Evolutionary conservation across 441 rosid genomes (phyloP), one percentile per base, ranked within the genome.

Genomic region (Populus hybrid): DNA sequence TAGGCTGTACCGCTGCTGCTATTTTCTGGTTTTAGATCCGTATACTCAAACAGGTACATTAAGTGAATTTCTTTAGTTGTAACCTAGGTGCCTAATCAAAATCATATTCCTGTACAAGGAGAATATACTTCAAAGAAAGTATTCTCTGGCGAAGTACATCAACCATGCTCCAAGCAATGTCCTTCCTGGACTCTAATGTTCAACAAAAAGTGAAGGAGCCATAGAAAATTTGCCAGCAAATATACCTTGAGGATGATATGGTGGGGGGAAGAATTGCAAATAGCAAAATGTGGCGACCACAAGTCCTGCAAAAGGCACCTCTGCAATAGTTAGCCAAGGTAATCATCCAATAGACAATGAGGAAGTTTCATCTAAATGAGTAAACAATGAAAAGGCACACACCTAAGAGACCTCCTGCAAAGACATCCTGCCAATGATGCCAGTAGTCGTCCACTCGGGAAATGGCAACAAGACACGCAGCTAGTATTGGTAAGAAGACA

Each of bases 341-440:
- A 24, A 54, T 36, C 20, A 57, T n/a, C 35, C 21, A 69, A 24
- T n/a, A 42, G 57, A 21, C 10, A 24, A 24, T 40, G 35, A 50
- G 24, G 32, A 18, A 59, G 35, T 57, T 74, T 28, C 70, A 67
- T 64, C 28, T 64, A 34, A 21, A 50, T n/a, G 64, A 70, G 34
- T 6, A 67, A 67, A 54, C 26, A 70, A 24, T 76, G 64, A 8
- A 57, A 67, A 59, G 67, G 38, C n/a, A 78, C 83, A 30, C 69
- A 93, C 99, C 99, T 78, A 95, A 79, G 71, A 93, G 85, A 83
- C 91, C 95, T 72, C 97, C 96, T 2, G 96, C 95, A 79, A 95
- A 93, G 70, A 93, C 97, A 77, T 95, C 99, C 80, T 89, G 95
- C 99, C 99, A 95, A 70, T 95, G 98, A 86, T 95, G 99, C 98